Percentiles rank a stretch among this genome's conserved stretches.
Evolutionary conservation across 805 yeast genomes (phyloP).

Genomic region (Wickerhamiella qilinensis): DNA sequence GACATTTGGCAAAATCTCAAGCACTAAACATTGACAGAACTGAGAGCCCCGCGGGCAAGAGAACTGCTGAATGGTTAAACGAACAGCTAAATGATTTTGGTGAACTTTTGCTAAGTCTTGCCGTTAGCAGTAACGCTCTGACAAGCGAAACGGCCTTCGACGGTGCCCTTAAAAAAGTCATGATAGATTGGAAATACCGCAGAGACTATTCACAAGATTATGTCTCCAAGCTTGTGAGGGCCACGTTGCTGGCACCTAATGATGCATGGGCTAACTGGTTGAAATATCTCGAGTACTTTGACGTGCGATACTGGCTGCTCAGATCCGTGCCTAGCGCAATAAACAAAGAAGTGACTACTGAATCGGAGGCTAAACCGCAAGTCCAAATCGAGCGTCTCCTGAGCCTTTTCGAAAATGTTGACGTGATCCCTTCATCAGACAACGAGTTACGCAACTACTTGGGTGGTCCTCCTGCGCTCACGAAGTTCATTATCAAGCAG

Average conservation of each 20-base stretch:
- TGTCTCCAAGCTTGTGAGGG: slow-evolving; percentile 25
- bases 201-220: slow-evolving; percentile 41
- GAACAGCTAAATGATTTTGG: slow-evolving; percentile 10
- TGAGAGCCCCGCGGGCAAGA: slow-evolving; percentile 52
- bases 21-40: slow-evolving; percentile 23
- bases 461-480: slow-evolving; percentile 10
- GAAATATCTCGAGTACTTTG: slow-evolving; percentile 37
- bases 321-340: slow-evolving; percentile 30
- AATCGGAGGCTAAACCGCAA: background rate
- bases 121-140: background rate
- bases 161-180: slow-evolving; percentile 35
- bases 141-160: slow-evolving; percentile 27
- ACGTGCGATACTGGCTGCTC: slow-evolving; percentile 61
- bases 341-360: slow-evolving; percentile 19
- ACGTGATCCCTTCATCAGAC: slow-evolving; percentile 4
- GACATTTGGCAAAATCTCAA: slow-evolving; percentile 29
- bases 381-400: background rate
- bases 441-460: slow-evolving; percentile 11
- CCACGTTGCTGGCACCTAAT: slow-evolving; percentile 27
- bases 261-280: slow-evolving; percentile 12
- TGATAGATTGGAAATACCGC: slow-evolving; percentile 31
- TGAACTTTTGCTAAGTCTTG: background rate
- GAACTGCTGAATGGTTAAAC: slow-evolving; percentile 28
- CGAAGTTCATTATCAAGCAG: slow-evolving; percentile 19
- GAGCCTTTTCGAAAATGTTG: background rate